phyloP scores from a whole-genome alignment of 1,284 basidiomycete genomes.

The Volvariella surrecta region DNA sequence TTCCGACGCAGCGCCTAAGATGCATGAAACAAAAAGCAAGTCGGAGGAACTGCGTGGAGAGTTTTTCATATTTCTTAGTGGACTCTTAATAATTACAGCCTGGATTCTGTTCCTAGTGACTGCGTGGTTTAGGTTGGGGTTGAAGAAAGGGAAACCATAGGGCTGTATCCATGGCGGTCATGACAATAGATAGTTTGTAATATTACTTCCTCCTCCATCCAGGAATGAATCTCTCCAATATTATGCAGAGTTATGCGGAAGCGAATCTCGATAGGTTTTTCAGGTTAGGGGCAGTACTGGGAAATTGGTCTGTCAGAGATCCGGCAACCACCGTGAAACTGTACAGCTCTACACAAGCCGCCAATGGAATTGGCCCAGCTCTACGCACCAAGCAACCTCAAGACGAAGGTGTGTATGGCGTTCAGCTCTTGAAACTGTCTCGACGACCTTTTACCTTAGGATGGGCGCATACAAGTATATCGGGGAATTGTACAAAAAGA shows the following conservation, averaged over 20 bases:
- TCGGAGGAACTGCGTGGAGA: slow-evolving; percentile 39
- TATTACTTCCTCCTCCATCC: no score
- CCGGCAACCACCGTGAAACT: neutral
- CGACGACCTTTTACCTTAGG: slow-evolving; percentile 22
- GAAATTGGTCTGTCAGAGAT: no score
- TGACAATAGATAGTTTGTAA: no score
- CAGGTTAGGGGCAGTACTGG: no score
- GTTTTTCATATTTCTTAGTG: slow-evolving; percentile 37
- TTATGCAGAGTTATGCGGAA: no score
- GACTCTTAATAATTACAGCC: slow-evolving; percentile 38
- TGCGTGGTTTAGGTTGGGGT: slow-evolving; percentile 48
- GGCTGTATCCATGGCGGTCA: no score
- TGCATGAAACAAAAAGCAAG: slow-evolving; percentile 17
- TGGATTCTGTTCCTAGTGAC: slow-evolving; percentile 65
- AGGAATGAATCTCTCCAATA: no score
- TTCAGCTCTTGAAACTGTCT: slow-evolving; percentile 4
- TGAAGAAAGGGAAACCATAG: slow-evolving; percentile 10
- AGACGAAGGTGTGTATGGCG: neutral
- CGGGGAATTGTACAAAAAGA: slow-evolving; percentile 92
- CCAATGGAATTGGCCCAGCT: no score
- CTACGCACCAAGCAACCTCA: no score
- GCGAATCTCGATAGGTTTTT: no score
- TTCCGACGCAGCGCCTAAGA: neutral
- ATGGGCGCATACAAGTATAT: slow-evolving; percentile 98
- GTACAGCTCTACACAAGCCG: neutral